These are phyloP conservation scores for Astrothelium subdiscretum DNA, from an alignment of 495 filamentous ascomycete species.

Conservation along the genomic window DNA sequence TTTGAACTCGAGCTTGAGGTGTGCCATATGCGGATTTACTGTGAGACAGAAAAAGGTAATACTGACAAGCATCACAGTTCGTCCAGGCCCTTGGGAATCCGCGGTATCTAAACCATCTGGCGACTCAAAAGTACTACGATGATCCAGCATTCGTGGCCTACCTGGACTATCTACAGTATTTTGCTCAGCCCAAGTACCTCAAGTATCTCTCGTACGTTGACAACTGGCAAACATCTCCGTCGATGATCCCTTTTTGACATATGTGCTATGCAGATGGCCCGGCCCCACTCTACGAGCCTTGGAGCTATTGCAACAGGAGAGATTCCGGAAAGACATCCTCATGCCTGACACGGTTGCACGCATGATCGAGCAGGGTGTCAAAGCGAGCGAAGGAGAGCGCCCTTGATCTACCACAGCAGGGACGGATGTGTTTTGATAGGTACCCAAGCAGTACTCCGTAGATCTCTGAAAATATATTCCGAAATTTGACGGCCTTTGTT, in stretches of 20 bases:
- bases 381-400: conserved; percentile 10
- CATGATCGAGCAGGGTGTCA: conserved; percentile 48
- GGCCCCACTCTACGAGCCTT: conserved; percentile 73
- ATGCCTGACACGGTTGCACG: conserved; percentile 56
- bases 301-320: conserved; percentile 70
- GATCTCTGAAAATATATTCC: neutral
- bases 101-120: conserved; percentile 68
- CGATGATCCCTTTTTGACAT: neutral
- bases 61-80: conserved; percentile 45
- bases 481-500: neutral
- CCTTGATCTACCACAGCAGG: neutral
- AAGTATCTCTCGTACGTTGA: conserved; percentile 50
- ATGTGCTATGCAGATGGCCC: conserved; percentile 42
- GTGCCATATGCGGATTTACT: conserved; percentile 7
- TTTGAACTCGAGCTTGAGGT: conserved; percentile 71
- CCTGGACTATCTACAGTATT: conserved; percentile 77
- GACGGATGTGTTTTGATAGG: neutral
- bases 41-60: neutral
- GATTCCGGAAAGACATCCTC: conserved; percentile 72
- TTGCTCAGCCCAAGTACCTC: conserved; percentile 66
- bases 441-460: neutral
- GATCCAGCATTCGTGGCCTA: conserved; percentile 66
- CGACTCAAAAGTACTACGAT: conserved; percentile 37
- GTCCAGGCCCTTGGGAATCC: conserved; percentile 81
- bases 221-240: neutral